A percentile compares a stretch with the other conserved stretches of the same genome.
Conservation (phyloP, 2,329 filamentous ascomycete genomes). For the Phaeosphaeria sp. region DNA sequence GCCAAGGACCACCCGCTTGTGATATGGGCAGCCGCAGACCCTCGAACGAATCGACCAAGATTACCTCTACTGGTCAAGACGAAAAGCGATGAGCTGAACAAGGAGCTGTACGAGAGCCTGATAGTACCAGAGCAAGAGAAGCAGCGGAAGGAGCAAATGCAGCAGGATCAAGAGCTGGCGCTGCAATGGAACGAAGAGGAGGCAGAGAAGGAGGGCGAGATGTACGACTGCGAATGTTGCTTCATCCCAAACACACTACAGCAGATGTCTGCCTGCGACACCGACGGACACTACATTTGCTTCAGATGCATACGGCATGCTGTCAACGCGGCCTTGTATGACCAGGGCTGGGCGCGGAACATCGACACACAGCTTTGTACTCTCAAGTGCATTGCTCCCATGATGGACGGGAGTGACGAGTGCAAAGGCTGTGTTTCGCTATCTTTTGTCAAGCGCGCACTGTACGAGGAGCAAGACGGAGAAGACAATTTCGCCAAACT, state of each 20-base stretch:
- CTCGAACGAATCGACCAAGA: constrained; percentile 60
- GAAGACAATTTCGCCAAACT: constrained; percentile 76
- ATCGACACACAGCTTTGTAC: constrained; percentile 77
- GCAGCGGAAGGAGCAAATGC: constrained; percentile 48
- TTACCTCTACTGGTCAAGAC: constrained; percentile 70
- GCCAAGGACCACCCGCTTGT: constrained; percentile 65
- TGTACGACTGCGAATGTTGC: constrained; percentile 79
- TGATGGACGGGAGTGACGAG: constrained; percentile 56
- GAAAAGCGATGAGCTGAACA: constrained; percentile 63
- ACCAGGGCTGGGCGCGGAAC: constrained; percentile 86
- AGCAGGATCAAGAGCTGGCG: constrained; percentile 52
- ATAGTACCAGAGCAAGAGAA: constrained; percentile 52
- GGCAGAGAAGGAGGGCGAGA: constrained; percentile 54
- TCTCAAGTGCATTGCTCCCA: constrained; percentile 81
- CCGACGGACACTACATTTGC: constrained; percentile 75
- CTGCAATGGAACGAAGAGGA: constrained; percentile 56
- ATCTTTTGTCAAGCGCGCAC: constrained; percentile 73
- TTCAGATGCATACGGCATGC: constrained; percentile 83
- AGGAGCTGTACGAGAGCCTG: constrained; percentile 56
- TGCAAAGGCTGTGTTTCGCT: constrained; percentile 78
- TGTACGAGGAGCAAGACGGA: constrained; percentile 73
- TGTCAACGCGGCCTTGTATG: constrained; percentile 86
- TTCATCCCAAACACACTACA: constrained; percentile 75
- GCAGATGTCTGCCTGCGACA: constrained; percentile 74
- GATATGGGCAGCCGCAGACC: constrained; percentile 67